Percentiles rank a stretch among this genome's conserved stretches.
These are phyloP conservation scores for Wickerhamiella infanticola DNA, from an alignment of 1,139 yeast species.

Conservation along the genomic window DNA sequence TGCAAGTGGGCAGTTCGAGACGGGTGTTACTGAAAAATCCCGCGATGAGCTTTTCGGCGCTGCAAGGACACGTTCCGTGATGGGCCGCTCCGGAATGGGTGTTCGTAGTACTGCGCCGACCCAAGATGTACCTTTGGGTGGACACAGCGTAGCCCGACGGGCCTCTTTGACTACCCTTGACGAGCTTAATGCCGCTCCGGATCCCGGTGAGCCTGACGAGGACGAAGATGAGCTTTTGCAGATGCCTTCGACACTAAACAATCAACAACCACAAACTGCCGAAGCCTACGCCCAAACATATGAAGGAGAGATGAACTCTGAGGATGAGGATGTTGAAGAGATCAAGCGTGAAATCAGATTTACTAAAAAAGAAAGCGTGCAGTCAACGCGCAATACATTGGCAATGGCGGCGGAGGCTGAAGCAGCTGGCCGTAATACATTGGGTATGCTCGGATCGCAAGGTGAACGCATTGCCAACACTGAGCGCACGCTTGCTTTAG, in stretches of 20 bases:
- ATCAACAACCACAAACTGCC: neutral
- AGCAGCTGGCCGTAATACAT: slow-evolving; percentile 72
- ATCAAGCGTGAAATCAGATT: slow-evolving; percentile 73
- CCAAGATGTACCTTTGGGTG: neutral
- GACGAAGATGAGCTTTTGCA: slow-evolving; percentile 44
- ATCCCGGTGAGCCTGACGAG: slow-evolving; percentile 20
- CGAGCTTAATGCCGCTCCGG: slow-evolving; percentile 23
- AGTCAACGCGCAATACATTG: slow-evolving; percentile 72
- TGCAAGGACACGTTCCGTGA: slow-evolving; percentile 9
- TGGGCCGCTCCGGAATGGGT: neutral
- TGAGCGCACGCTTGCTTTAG: slow-evolving; percentile 60
- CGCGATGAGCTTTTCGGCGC: slow-evolving; percentile 20
- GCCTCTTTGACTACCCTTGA: slow-evolving; percentile 10
- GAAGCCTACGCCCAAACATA: slow-evolving; percentile 8
- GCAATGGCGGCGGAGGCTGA: slow-evolving; percentile 88
- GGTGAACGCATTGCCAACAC: slow-evolving; percentile 70
- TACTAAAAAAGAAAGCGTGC: slow-evolving; percentile 75
- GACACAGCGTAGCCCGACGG: slow-evolving; percentile 11
- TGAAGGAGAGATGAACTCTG: slow-evolving; percentile 30
- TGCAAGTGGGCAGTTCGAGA: slow-evolving; percentile 3
- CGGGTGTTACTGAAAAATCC: slow-evolving; percentile 13
- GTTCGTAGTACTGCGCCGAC: neutral
- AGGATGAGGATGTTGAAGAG: slow-evolving; percentile 80
- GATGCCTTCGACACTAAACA: slow-evolving; percentile 11
- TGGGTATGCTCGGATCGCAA: slow-evolving; percentile 88